Evolutionary conservation across 1,284 basidiomycete genomes (phyloP).

Genomic region (Sanghuangporus baumii): DNA sequence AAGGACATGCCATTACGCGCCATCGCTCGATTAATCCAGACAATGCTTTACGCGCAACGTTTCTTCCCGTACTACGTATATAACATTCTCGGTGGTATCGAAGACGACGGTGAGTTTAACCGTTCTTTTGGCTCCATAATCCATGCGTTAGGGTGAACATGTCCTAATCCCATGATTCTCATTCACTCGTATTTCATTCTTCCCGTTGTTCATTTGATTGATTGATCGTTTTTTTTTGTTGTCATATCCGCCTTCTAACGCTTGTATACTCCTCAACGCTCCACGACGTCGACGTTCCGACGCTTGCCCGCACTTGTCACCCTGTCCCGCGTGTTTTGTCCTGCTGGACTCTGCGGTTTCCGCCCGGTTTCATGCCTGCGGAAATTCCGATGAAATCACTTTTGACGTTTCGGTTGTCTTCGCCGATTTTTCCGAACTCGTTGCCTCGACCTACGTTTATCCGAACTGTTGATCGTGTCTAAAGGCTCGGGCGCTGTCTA

Average conservation of each 20-base stretch:
- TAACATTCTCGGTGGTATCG: slow-evolving; percentile 91
- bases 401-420: slow-evolving; percentile 1
- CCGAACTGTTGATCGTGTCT: not conserved
- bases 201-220: not conserved
- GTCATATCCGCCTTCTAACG: slow-evolving; percentile 2
- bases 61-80: slow-evolving; percentile 98
- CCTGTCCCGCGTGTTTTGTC: not conserved
- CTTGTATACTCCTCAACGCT: slow-evolving; percentile 14
- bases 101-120: slow-evolving; percentile 77
- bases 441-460: not conserved
- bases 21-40: slow-evolving; percentile 91
- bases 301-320: not conserved
- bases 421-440: not conserved
- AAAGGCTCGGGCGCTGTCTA: slow-evolving; percentile 90
- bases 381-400: slow-evolving; percentile 14
- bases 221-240: not conserved
- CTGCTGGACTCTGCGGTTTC: not conserved
- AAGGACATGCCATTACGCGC: slow-evolving; percentile 91
- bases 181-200: not conserved
- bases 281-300: not conserved
- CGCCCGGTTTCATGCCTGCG: not conserved
- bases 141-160: not conserved
- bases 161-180: not conserved
- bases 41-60: slow-evolving; percentile 89
- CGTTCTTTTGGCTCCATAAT: not conserved